A percentile compares a stretch with the other conserved stretches of the same genome.
Evolutionary conservation across 169 alveolate genomes (phyloP).

Genomic region (Babesia gibsoni): DNA sequence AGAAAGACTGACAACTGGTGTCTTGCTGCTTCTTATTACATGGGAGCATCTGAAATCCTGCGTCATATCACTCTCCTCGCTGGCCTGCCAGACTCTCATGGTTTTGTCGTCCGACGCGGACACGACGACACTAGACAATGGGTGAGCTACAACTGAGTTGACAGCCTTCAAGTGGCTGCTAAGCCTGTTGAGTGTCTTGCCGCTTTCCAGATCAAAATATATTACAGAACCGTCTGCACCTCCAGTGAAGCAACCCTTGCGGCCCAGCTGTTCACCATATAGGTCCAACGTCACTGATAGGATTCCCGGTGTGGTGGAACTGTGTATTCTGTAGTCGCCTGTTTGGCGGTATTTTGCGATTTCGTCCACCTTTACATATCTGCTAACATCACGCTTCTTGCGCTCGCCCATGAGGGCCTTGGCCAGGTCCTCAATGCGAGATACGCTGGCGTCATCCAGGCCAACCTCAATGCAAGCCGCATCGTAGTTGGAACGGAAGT

Average conservation of each 20-base stretch:
- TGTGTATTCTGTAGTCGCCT: conserved; percentile 68
- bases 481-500: conserved; percentile 67
- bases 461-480: conserved; percentile 66
- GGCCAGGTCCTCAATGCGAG: conserved; percentile 66
- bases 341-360: conserved; percentile 51
- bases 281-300: conserved; percentile 63
- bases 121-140: conserved; percentile 23
- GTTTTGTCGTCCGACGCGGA: conserved; percentile 79
- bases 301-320: conserved; percentile 72
- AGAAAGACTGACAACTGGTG: conserved; percentile 64
- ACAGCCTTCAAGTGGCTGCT: conserved; percentile 73
- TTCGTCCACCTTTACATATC: conserved; percentile 21
- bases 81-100: conserved; percentile 72
- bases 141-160: conserved; percentile 69
- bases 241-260: conserved; percentile 73
- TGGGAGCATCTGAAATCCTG: conserved; percentile 62
- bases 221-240: conserved; percentile 79
- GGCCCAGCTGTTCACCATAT: conserved; percentile 19
- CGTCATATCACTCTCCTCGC: conserved; percentile 19
- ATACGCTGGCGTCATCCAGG: conserved; percentile 60
- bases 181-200: conserved; percentile 56
- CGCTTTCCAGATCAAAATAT: conserved; percentile 66
- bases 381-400: conserved; percentile 68
- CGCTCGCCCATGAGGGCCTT: conserved; percentile 69
- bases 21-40: conserved; percentile 71